Conservation (phyloP, 164 flowering plant genomes). For the Annona squamosa region DNA sequence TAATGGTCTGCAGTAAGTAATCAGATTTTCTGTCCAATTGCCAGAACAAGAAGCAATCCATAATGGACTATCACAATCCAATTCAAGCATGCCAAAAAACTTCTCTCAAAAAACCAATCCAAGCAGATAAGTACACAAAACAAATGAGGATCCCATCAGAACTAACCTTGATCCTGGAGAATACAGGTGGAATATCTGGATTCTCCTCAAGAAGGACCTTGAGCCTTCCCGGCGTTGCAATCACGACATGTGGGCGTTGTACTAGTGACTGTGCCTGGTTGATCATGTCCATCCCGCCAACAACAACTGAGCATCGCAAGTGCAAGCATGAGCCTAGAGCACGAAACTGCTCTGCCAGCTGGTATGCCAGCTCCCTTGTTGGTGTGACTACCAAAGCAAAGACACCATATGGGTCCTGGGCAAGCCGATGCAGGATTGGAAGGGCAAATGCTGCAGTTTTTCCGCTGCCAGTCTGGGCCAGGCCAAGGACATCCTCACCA, state of each 20-base stretch:
- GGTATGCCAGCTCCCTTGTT: conserved; percentile 85
- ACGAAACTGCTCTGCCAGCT: conserved; percentile 86
- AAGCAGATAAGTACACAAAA: neutral
- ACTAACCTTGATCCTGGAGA: conserved; percentile 68
- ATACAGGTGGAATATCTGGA: conserved; percentile 65
- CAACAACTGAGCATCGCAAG: conserved; percentile 62
- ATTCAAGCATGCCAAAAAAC: neutral
- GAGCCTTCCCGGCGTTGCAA: conserved; percentile 84
- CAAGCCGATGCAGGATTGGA: conserved; percentile 67
- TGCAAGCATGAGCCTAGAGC: conserved; percentile 69
- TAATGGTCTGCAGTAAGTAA: neutral
- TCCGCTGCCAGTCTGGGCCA: conserved; percentile 92
- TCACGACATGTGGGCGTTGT: conserved; percentile 74
- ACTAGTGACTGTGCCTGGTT: conserved; percentile 49
- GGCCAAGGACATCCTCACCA: conserved; percentile 71
- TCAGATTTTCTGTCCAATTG: neutral
- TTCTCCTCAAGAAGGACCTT: conserved; percentile 63
- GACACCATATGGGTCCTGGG: conserved; percentile 73
- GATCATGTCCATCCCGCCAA: conserved; percentile 91
- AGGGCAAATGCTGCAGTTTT: conserved; percentile 93
- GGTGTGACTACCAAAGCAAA: conserved; percentile 83
- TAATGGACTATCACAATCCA: neutral
- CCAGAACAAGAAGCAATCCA: neutral
- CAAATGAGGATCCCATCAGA: neutral
- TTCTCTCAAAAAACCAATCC: neutral